Base-by-base conservation (phyloP, 345 rosid genomes). In the Salix exigua region DNA sequence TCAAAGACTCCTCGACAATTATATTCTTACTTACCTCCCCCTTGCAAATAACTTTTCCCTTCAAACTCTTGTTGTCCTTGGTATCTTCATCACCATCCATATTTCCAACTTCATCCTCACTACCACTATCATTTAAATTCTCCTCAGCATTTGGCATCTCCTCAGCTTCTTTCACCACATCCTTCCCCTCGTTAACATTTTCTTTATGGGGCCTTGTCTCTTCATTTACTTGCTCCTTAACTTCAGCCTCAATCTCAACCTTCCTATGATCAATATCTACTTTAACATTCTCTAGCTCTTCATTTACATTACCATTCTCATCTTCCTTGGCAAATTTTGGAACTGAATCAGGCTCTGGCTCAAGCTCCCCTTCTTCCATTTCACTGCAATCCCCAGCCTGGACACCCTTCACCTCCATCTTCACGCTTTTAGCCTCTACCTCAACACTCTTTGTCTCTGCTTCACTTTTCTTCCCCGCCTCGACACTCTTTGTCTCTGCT, bases 351-450 rank as follows among this genome's bases (percentile, higher is more conserved):
- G 77, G 73, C 64, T 91, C 96, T 18, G 97, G 99, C 81, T 93
- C 94, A 31, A 96, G 90, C 86, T 96, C 98, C 31, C 99, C 99
- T 91, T 96, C 98, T 87, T 96, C 99, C 97, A 91, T 96, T 83
- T 96, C 99, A 79, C 99, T 93, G 50, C 87, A 84, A 71, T 88
- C 81, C 50, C 90, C 87, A 77, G 86, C 82, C 85, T 81, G 85
- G 68, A 78, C 83, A 77, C 90, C 89, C 82, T 84, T 88, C 0
- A 88, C 84, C 50, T 80, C 79, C 63, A n/a, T 58, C 63, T 58
- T 26, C 23, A n/a, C 62, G 10, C 62, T 55, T 55, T n/a, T 68
- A 4, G 28, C 31, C 28, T 40, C 75, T 64, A 31, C 63, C 42
- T 74, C 75, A 58, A 26, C 78, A 77, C 89, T 88, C 80, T 82